Percentiles rank a stretch among this genome's conserved stretches.
These are phyloP conservation scores for Barnettozyma californica DNA, from an alignment of 805 yeast species.

Conservation along the genomic window DNA sequence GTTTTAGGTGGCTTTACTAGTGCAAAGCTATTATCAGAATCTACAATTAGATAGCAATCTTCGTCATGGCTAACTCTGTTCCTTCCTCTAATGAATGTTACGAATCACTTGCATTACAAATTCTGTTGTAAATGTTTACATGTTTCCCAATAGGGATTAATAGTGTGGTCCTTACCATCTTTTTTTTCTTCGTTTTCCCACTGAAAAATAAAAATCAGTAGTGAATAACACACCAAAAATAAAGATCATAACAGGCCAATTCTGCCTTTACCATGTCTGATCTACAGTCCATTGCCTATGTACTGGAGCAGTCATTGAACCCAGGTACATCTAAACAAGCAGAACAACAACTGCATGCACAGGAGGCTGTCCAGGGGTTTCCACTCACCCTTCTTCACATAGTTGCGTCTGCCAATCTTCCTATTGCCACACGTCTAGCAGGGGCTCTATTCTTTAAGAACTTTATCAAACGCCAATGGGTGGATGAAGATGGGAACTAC, in stretches of 20 bases:
- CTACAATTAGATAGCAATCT: conserved; percentile 14
- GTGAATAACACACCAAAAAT: neutral
- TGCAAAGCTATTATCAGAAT: conserved; percentile 18
- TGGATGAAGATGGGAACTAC: conserved; percentile 82
- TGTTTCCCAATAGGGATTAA: conserved; percentile 1
- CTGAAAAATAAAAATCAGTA: neutral
- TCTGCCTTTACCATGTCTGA: conserved; percentile 32
- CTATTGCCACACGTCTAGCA: conserved; percentile 65
- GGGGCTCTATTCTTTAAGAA: conserved; percentile 90
- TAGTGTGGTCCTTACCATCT: conserved; percentile 1
- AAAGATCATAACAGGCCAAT: neutral
- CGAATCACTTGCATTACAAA: neutral
- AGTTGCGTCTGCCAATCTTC: conserved; percentile 56
- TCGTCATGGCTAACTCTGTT: neutral
- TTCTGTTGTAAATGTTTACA: conserved; percentile 2
- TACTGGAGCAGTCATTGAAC: conserved; percentile 57
- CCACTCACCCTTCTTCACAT: conserved; percentile 70
- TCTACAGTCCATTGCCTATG: conserved; percentile 46
- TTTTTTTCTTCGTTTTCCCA: neutral
- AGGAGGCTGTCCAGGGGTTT: conserved; percentile 71
- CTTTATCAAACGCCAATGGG: conserved; percentile 79
- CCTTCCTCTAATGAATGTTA: neutral
- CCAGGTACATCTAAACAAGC: conserved; percentile 63
- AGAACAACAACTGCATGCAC: conserved; percentile 54
- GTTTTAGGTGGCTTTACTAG: conserved; percentile 24